Base-by-base conservation (phyloP, 257 asterid species). In the Primulina tabacum region DNA sequence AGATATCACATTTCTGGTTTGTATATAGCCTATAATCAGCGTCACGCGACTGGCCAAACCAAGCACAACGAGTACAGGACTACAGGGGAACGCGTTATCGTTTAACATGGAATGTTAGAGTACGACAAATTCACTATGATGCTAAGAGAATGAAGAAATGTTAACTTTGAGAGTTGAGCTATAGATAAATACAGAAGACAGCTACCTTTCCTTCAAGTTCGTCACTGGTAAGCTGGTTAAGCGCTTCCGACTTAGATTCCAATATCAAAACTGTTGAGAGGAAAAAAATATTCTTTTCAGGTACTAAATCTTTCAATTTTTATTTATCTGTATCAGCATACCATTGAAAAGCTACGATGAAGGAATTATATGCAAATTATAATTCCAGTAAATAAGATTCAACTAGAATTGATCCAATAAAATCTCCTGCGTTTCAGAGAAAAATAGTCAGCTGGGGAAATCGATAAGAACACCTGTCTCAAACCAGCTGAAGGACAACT, bases 131-230 rank as follows among this genome's bases (percentile, higher is more conserved):
- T 3, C 53, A 43, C 5, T 43, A 43, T 14, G 43, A 43, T 43
- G 53, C n/a, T 43, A 43, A 11, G 53, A 11, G 18, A 47, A 47
- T 12, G 55, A 47, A 14, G 18, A 18, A 18, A 12, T 47, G 18
- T n/a, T 1, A 12, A 14, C 55, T 47, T 12, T 2, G 53, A 47
- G 18, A 47, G 55, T 47, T 12, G 55, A 47, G 26, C 50, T 24
- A 30, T 7, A 56, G 58, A 71, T 47, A 21, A 38, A 26, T 62
- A 62, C 38, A 60, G 57, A 70, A 20, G 50, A 17, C 32, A 40
- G 47, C 64, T 82, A 93, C 99, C 99, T 90, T 84, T 78, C 96
- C 97, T 72, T 90, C 99, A 75, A 93, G 97, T 79, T 93, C 99
- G 74, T 93, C 99, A 68, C 82, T 67, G 40, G 85, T 67, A 24